Conservation (phyloP, 129 eudicot genomes). For the Apium graveolens region DNA sequence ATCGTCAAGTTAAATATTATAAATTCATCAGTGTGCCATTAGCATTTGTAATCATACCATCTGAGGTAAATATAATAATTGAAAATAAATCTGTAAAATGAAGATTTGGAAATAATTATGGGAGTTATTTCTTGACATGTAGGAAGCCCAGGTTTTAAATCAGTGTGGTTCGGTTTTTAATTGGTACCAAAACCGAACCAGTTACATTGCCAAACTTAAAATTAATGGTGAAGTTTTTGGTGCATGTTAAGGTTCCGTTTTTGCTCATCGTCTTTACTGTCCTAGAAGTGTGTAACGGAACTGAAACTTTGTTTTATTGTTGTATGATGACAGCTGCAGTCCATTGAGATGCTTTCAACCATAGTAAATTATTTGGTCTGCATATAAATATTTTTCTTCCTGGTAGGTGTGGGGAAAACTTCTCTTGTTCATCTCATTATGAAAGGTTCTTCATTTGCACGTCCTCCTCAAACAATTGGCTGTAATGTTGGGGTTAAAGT, state of each 20-base stretch:
- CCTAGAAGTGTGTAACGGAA: not conserved
- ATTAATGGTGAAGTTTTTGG: not conserved
- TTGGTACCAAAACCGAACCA: not conserved
- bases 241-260: not conserved
- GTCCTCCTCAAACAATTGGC: slow-evolving; percentile 85
- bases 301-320: not conserved
- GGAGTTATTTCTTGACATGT: not conserved
- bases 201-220: not conserved
- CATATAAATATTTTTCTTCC: not conserved
- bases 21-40: not conserved
- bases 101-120: not conserved
- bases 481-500: slow-evolving; percentile 82
- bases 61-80: not conserved
- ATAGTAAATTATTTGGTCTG: not conserved
- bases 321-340: not conserved
- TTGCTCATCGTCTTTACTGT: not conserved
- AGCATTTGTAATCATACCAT: not conserved
- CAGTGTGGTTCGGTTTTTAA: not conserved
- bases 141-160: not conserved
- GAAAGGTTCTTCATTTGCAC: slow-evolving; percentile 60
- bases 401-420: slow-evolving; percentile 86
- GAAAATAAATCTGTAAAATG: not conserved
- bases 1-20: not conserved
- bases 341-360: not conserved
- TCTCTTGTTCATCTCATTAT: slow-evolving; percentile 86